These are phyloP conservation scores for Termitomyces sp. DNA, from an alignment of 768 basidiomycete species.

Conservation along the genomic window DNA sequence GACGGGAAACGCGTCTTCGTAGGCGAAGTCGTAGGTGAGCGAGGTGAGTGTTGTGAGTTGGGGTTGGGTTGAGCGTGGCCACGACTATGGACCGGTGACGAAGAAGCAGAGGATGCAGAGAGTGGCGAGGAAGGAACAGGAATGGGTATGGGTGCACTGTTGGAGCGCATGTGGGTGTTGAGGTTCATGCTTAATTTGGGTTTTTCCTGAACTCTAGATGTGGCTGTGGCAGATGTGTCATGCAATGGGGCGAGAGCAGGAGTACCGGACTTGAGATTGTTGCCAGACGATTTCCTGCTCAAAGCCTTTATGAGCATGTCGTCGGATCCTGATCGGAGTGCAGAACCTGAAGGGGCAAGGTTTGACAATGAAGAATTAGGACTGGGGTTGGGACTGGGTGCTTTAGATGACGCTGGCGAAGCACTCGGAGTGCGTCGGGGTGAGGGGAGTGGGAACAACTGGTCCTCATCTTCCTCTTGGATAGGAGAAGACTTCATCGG, in stretches of 20 bases:
- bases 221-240: not conserved
- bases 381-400: constrained; percentile 14
- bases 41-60: not conserved
- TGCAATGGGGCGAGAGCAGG: not conserved
- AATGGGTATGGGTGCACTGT: not conserved
- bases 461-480: constrained; percentile 51
- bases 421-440: constrained; percentile 47
- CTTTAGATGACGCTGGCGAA: constrained; percentile 25
- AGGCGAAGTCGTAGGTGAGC: constrained; percentile 1
- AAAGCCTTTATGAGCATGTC: constrained; percentile 12
- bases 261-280: not conserved
- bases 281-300: constrained; percentile 9
- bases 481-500: constrained; percentile 29
- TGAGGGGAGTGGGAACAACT: constrained; percentile 55
- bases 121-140: not conserved
- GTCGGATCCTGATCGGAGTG: constrained; percentile 4
- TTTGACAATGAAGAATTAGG: constrained; percentile 11
- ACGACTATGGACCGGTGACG: not conserved
- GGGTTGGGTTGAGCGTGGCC: not conserved
- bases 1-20: constrained; percentile 9
- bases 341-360: constrained; percentile 6
- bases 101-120: not conserved
- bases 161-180: not conserved
- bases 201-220: not conserved
- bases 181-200: not conserved